These are phyloP conservation scores for Tetramitus jugosus DNA, from an alignment of 208 protist species.

Conservation along the genomic window DNA sequence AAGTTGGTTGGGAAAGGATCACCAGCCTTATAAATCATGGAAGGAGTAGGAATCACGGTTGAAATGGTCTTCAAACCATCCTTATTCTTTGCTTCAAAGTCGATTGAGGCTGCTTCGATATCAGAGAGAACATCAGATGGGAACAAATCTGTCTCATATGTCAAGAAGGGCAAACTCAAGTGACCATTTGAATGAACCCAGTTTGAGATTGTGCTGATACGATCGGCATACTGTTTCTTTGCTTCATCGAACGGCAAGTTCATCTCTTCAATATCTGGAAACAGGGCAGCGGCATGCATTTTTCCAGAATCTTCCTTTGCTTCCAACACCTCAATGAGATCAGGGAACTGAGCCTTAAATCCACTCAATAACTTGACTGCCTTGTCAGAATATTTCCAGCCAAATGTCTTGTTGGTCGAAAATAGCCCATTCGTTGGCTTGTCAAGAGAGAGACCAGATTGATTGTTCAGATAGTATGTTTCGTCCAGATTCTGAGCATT, in stretches of 20 bases:
- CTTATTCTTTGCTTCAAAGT: background rate
- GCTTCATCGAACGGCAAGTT: background rate
- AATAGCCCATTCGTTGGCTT: background rate
- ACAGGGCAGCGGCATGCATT: too few relatives aligned
- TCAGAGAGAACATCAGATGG: background rate
- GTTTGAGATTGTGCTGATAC: background rate
- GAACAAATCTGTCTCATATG: background rate
- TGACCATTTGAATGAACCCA: background rate
- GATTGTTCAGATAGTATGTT: background rate
- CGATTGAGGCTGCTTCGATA: background rate
- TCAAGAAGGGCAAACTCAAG: background rate
- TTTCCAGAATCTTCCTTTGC: background rate
- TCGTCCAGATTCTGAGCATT: conserved; percentile 4
- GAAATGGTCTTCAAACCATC: too few relatives aligned
- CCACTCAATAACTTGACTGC: background rate
- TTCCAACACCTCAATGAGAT: background rate
- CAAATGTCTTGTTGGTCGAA: background rate
- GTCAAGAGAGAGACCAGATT: background rate
- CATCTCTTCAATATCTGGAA: background rate
- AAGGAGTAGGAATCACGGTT: background rate
- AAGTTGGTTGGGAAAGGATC: conserved; percentile 7
- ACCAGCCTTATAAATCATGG: background rate
- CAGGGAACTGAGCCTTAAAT: background rate
- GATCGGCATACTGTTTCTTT: background rate
- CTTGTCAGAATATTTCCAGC: conserved; percentile 15